Base-by-base conservation (phyloP, 305 asterid genomes). In the Plantago coronopus region DNA sequence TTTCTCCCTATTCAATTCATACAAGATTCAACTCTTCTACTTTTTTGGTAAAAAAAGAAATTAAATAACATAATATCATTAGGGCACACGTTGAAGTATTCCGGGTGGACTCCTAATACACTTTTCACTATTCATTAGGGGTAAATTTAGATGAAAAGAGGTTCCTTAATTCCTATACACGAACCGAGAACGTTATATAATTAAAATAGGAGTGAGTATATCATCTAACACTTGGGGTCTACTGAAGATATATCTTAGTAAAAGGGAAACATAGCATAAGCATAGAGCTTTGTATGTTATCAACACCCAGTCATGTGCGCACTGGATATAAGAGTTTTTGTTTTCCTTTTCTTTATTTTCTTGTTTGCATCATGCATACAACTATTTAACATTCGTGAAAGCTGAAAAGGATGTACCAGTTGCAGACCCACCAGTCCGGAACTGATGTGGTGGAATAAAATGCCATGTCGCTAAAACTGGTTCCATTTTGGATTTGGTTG, bases 401-500 rank as follows among this genome's bases (percentile, higher is more conserved):
- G 1, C 42, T 7, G 42, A 34, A 34, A 74, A 61, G 61, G 64
- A 69, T 80, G 69, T 75, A 86, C 95, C 88, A 70, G 78, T 50
- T 17, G 63, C 63, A 49, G 82, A 72, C 65, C 77, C 85, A 64
- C 76, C 93, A 61, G 85, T 64, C 44, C 61, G 70, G 61, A 58
- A 69, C 69, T 80, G 81, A 71, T 87, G 91, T 38, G 58, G 72
- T 3, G 89, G 70, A 73, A 78, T 61, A 73, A 93, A 89, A 65
- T 79, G 81, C 99, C 99, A 93, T 55, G 96, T 85, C 58, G 94
- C 87, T 64, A 81, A 60, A 68, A 89, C 77, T 59, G 96, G 97
- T 69, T 89, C 99, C 87, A 83, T 80, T 77, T 83, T 73, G 46
- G 96, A 83, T 81, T 93, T 93, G 54, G 99, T 93, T n/a, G 97